Evolutionary conservation across 2,329 filamentous ascomycete genomes (phyloP), one percentile per base, ranked within the genome.

Genomic region (Alternaria panax): DNA sequence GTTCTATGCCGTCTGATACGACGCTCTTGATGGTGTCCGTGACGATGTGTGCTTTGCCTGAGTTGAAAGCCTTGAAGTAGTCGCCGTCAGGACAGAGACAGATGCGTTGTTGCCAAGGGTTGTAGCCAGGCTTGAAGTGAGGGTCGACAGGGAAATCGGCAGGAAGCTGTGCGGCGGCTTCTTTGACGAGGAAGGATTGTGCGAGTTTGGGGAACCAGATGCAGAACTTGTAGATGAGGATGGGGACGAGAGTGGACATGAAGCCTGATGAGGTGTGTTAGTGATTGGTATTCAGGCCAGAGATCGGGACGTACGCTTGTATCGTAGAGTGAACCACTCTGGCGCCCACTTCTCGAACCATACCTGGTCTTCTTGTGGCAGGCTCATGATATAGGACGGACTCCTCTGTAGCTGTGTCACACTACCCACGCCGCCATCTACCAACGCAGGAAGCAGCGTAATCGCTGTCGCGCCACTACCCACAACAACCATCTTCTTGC

Each of bases 401-500:
- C 88, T 92, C 57, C 92, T 87, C 78, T 96, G 92, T 3, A 96
- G 83, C 86, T 94, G 92, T 1, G 91, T 94, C 27, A 93, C 87
- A 14, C 86, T 84, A 5, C 78, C 79, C 5, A 80, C 80, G 12
- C 90, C 91, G 38, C 84, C 86, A 42, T 90, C 80, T 1, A 88
- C 86, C 45, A 96, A 78, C 46, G 83, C 85, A 0, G 92, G 92
- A 3, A 96, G 75, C 1, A 96, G 82, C 0, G 92, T 95, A 48
- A 94, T 80, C 7, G 92, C 90, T 0, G 92, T 96, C 2, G 92
- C 92, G 7, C 92, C 92, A 16, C 86, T 90, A 16, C 92, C 92
- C 62, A 95, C 86, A 58, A 94, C 82, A 42, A 92, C 84, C 22
- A 94, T 82, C 43, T 86, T 86, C 77, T 93, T 92, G 74, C 82